These are phyloP conservation scores for Flaveria sonorensis DNA, from an alignment of 129 eudicot genomes.

Conservation along the genomic window DNA sequence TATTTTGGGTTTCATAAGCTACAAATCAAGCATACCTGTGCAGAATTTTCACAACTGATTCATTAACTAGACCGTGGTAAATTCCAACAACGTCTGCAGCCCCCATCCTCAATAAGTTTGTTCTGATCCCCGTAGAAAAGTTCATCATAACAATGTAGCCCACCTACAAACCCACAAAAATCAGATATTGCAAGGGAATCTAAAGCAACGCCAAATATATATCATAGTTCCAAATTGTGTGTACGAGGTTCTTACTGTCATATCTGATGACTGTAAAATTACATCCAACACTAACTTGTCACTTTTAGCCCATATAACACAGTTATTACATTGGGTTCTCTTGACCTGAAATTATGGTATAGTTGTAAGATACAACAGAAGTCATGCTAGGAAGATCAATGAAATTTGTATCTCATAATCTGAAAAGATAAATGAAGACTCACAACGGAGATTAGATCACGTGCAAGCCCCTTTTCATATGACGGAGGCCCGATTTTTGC, in stretches of 20 bases:
- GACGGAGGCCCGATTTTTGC: constrained; percentile 96
- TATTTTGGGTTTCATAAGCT: not conserved
- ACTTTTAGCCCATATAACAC: constrained; percentile 93
- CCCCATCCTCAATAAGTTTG: constrained; percentile 68
- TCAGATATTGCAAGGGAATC: not conserved
- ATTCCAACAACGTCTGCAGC: constrained; percentile 83
- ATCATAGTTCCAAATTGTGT: constrained; percentile 9
- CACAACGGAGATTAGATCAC: constrained; percentile 72
- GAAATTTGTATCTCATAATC: constrained; percentile 12
- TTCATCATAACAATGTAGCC: constrained; percentile 93
- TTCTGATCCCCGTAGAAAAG: constrained; percentile 66
- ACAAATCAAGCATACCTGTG: constrained; percentile 54
- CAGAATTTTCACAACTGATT: constrained; percentile 60
- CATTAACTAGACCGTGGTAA: constrained; percentile 78
- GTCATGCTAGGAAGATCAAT: not conserved
- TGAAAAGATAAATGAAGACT: constrained; percentile 37
- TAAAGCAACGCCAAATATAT: not conserved
- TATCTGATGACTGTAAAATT: constrained; percentile 59
- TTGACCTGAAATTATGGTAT: constrained; percentile 57
- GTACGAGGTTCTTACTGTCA: constrained; percentile 42
- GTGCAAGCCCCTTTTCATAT: constrained; percentile 80
- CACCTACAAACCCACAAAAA: constrained; percentile 49
- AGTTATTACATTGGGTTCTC: constrained; percentile 71
- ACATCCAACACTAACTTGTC: constrained; percentile 79
- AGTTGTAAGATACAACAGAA: constrained; percentile 14